Evolutionary conservation across 2,329 filamentous ascomycete genomes (phyloP).

Genomic region (Macrophomina pseudophaseolina): DNA sequence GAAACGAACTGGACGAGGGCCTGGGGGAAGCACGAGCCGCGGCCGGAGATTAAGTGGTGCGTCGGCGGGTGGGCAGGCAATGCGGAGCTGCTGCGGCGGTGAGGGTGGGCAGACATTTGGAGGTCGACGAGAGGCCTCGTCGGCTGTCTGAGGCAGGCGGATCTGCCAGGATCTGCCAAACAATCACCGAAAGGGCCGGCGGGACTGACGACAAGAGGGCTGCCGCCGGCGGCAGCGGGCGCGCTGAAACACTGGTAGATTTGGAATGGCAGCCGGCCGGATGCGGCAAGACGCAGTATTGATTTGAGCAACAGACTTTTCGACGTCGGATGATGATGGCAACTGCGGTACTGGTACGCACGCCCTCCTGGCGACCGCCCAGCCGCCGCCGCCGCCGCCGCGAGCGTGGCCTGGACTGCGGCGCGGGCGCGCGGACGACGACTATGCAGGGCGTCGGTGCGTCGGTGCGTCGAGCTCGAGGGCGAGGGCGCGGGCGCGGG

Average conservation of each 20-base stretch:
- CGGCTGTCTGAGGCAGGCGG: constrained; percentile 2
- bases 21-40: constrained; percentile 24
- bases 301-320: constrained; percentile 7
- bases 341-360: not conserved
- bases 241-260: constrained; percentile 19
- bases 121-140: not conserved
- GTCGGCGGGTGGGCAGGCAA: constrained; percentile 9
- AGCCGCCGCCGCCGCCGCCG: not conserved
- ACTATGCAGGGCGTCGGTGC: not conserved
- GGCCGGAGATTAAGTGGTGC: constrained; percentile 24
- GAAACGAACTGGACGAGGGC: constrained; percentile 12
- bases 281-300: constrained; percentile 12
- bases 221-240: not conserved
- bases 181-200: constrained; percentile 21
- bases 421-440: not conserved
- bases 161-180: constrained; percentile 11
- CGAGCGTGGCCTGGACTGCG: not conserved
- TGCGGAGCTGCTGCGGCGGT: constrained; percentile 16
- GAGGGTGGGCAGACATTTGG: constrained; percentile 16
- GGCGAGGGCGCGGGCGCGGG: not conserved
- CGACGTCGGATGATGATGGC: not conserved
- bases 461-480: not conserved
- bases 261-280: constrained; percentile 13
- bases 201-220: not conserved
- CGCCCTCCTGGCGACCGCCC: not conserved